These are phyloP conservation scores for Diplocarpon mali DNA, from an alignment of 2,329 filamentous ascomycete genomes.

Conservation along the genomic window DNA sequence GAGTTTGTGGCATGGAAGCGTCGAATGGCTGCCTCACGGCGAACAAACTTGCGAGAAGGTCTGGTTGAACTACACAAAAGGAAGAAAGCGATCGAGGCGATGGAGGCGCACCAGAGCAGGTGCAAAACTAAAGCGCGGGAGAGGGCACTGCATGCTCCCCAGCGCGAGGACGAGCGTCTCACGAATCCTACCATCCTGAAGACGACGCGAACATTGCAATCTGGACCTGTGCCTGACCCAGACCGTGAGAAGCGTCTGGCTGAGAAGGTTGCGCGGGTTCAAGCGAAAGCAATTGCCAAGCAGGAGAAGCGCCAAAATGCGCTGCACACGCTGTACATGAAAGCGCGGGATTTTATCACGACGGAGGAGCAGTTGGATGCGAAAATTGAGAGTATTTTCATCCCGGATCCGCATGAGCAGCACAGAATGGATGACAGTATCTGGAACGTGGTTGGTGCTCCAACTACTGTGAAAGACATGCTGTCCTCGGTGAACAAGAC, in stretches of 20 bases:
- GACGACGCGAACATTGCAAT: conserved; percentile 37
- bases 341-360: conserved; percentile 78
- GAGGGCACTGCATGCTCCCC: conserved; percentile 46
- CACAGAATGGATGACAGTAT: conserved; percentile 17
- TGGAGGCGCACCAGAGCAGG: conserved; percentile 31
- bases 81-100: conserved; percentile 37
- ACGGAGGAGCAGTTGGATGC: conserved; percentile 64
- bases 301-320: conserved; percentile 53
- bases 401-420: conserved; percentile 30
- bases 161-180: conserved; percentile 64
- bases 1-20: conserved; percentile 50
- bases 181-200: conserved; percentile 57
- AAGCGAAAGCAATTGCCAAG: conserved; percentile 35
- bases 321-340: conserved; percentile 81
- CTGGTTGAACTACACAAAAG: conserved; percentile 58
- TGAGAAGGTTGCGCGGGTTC: conserved; percentile 32
- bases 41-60: conserved; percentile 61
- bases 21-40: conserved; percentile 59
- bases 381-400: conserved; percentile 67
- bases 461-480: conserved; percentile 39
- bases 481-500: conserved; percentile 28
- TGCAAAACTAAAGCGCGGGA: conserved; percentile 38
- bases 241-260: conserved; percentile 43
- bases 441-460: conserved; percentile 25
- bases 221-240: conserved; percentile 48